These are phyloP conservation scores for Pelargonium australe DNA, from an alignment of 441 rosid species.

Conservation along the genomic window DNA sequence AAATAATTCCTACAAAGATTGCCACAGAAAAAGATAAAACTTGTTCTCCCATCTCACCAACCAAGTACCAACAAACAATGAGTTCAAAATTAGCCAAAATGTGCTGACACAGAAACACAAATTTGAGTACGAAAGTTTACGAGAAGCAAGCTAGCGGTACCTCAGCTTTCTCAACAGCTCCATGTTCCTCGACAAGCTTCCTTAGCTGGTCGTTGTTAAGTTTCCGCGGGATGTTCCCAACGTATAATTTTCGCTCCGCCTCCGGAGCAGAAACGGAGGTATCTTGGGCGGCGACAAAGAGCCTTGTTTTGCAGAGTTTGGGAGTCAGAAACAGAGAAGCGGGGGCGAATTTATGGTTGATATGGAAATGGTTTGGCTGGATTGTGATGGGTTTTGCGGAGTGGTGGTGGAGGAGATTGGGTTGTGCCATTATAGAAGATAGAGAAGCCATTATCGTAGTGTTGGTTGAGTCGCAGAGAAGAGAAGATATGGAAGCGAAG, in stretches of 20 bases:
- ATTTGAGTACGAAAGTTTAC: neutral
- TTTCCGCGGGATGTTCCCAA: constrained; percentile 82
- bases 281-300: constrained; percentile 48
- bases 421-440: constrained; percentile 19
- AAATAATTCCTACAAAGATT: neutral
- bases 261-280: constrained; percentile 30
- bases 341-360: constrained; percentile 10
- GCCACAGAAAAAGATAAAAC: neutral
- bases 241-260: constrained; percentile 56
- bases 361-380: constrained; percentile 14
- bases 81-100: neutral
- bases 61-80: neutral
- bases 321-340: constrained; percentile 11
- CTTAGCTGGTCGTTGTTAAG: constrained; percentile 51
- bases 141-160: constrained; percentile 17
- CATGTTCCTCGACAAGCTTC: constrained; percentile 67
- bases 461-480: too few species aligned
- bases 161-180: constrained; percentile 80
- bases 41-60: neutral
- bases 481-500: neutral
- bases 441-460: constrained; percentile 20
- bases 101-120: neutral
- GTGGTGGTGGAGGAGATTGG: neutral
- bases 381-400: constrained; percentile 10
- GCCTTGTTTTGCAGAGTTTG: constrained; percentile 18